Evolutionary conservation across 345 rosid genomes (phyloP), one percentile per base, ranked within the genome.

Genomic region (Eutrema yunnanense): DNA sequence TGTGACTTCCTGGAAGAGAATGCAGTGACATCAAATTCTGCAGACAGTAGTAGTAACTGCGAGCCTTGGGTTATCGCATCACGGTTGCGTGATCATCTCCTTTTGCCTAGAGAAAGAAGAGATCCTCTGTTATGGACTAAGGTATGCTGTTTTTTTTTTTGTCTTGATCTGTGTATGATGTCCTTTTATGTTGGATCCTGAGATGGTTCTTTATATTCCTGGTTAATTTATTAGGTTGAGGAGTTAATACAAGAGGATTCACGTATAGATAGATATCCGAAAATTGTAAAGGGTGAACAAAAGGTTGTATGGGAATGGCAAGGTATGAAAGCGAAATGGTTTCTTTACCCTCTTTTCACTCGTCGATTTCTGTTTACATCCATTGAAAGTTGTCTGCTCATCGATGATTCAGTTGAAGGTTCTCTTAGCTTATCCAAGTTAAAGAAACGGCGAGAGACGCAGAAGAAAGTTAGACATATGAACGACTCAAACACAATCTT

Each of bases 221-320:
- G 58, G 61, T 36, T 42, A 54, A 12, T 79, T 75, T 72, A 55
- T 22, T 81, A 91, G 98, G 95, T 94, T 72, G 97, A 89, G 82
- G 87, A 86, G 82, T 74, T 93, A 62, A 82, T 87, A 62, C 90
- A 82, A 68, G 98, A 90, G 79, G 98, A 93, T 79, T 87, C 98
- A 55, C 90, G 97, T 70, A 84, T 89, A 59, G 96, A 94, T 81
- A 87, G 67, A 48, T 88, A 88, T 67, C 95, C 91, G 7, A 89
- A 88, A 81, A 57, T 94, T 30, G 81, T 94, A 62, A 94, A 85
- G 80, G 97, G 97, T 65, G 96, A 94, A 81, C 85, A 92, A 46
- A 94, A 84, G 76, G 97, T 87, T 54, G 97, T 91, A 53, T 94
- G 96, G 97, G 97, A 94, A 78, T 91, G 97, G 98, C 97, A 94